These are phyloP conservation scores for Yarrowia sp. DNA, from an alignment of 805 yeast genomes.

Conservation along the genomic window DNA sequence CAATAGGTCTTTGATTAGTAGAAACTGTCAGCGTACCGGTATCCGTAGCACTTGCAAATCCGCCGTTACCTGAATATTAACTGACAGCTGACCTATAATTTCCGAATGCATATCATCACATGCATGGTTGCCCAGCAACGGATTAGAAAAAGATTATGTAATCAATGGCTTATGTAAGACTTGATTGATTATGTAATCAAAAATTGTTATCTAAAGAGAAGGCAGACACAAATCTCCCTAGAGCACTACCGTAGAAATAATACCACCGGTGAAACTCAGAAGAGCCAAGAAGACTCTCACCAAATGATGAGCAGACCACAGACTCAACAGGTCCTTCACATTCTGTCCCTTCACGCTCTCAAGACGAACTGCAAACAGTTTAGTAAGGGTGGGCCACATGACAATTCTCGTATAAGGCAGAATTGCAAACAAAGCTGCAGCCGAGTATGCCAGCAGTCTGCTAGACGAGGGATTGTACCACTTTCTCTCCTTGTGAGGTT, in stretches of 20 bases:
- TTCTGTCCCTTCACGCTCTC: constrained; percentile 23
- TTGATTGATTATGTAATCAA: not conserved
- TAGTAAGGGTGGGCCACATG: constrained; percentile 25
- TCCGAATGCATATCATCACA: not conserved
- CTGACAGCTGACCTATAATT: too few relatives aligned
- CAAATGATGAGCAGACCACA: constrained; percentile 24
- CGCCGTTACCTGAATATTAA: too few relatives aligned
- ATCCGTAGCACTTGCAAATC: too few relatives aligned
- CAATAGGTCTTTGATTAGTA: too few relatives aligned
- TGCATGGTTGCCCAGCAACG: too few relatives aligned
- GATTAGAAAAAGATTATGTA: too few relatives aligned
- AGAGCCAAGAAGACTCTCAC: constrained; percentile 19
- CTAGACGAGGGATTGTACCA: constrained; percentile 34
- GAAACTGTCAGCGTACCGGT: too few relatives aligned
- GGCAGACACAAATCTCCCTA: not conserved
- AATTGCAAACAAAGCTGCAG: constrained; percentile 17
- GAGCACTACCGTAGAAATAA: constrained; percentile 1
- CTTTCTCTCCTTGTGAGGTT: constrained; percentile 1
- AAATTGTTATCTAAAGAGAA: not conserved
- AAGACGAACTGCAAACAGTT: constrained; percentile 23
- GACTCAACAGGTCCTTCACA: constrained; percentile 14
- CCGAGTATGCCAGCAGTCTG: constrained; percentile 15
- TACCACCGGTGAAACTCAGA: constrained; percentile 21
- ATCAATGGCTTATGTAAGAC: too few relatives aligned
- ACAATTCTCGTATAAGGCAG: constrained; percentile 19